Base-by-base conservation (phyloP, 805 yeast genomes). In the Candida sakaeoensis region DNA sequence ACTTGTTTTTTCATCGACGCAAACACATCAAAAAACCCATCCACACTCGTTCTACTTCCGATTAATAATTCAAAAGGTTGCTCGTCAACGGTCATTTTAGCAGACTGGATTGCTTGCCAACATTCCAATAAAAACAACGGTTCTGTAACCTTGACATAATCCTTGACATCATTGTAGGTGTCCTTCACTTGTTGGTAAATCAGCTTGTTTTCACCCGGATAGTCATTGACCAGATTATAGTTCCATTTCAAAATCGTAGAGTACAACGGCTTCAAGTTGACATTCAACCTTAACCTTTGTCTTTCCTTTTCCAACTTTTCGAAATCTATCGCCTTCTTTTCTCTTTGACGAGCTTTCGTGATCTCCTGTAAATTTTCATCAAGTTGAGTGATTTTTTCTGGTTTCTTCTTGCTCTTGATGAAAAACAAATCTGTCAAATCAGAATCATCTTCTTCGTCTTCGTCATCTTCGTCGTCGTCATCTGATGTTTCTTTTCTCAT, bases 101-200 rank as follows among this genome's bases (percentile, higher is more conserved):
- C 79, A 4, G 86, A 72, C 48, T 80, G 82, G 19, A 93, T 75
- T 0, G 87, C 84, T 53, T 90, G 95, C 97, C 98, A 95, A 47
- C 95, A 85, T 62, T 93, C 99, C 29, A 91, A 62, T 55, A 90
- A 63, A 32, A 93, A 64, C 31, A 93, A 68, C 0, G 99, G 99
- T 48, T 82, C 85, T 58, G 87, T 83, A 1, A 76, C 70, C 25
- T 68, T 65, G 35, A 75, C 75, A 53, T 95, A 93, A 2, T 84
- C 88, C n/a, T 63, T 66, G 4, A 80, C 79, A 37, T 75, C 64
- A 0, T 52, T 42, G 53, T 86, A 93, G 1, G 61, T 52, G 47
- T 79, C 79, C 21, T 75, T 74, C 5, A 86, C 82, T 0, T 65
- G 57, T 1, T 54, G 51, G 50, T 75, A 77, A 1, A 60, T 52